Conservation (phyloP, 2,329 filamentous ascomycete genomes). For the Cercospora sp. region DNA sequence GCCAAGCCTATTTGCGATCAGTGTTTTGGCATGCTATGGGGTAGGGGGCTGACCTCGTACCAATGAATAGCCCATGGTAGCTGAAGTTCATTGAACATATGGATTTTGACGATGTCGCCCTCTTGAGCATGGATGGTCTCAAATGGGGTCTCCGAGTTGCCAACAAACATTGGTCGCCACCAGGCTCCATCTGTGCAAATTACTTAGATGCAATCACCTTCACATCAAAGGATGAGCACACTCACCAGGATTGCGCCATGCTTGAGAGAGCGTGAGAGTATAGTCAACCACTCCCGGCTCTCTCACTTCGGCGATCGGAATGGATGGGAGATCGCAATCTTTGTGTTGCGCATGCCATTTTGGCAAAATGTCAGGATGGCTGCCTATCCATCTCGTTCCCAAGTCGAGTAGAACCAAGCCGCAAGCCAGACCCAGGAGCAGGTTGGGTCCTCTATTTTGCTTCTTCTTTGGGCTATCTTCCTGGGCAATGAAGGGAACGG, state of each 20-base stretch:
- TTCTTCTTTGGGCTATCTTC: neutral
- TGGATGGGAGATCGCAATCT: neutral
- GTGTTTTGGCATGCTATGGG: neutral
- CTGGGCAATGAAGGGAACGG: neutral
- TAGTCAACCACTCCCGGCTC: slow-evolving; percentile 14
- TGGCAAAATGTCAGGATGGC: neutral
- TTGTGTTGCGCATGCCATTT: neutral
- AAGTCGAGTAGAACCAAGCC: neutral
- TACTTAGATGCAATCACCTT: neutral
- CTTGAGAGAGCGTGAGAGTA: slow-evolving; percentile 21
- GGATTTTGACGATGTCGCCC: slow-evolving; percentile 24
- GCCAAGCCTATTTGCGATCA: slow-evolving; percentile 1
- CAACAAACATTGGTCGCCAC: slow-evolving; percentile 26
- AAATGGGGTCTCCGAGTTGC: slow-evolving; percentile 24
- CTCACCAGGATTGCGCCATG: slow-evolving; percentile 23
- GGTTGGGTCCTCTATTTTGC: neutral
- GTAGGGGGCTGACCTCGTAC: neutral
- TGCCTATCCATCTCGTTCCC: neutral
- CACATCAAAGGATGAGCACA: neutral
- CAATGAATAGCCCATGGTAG: slow-evolving; percentile 21
- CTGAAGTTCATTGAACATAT: slow-evolving; percentile 23
- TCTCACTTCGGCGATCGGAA: neutral
- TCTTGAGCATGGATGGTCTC: slow-evolving; percentile 23
- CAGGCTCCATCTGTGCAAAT: slow-evolving; percentile 18
- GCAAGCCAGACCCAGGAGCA: neutral